phyloP scores from a whole-genome alignment of 225 moss, liverwort and hornwort species.

The Polytrichum formosum region DNA sequence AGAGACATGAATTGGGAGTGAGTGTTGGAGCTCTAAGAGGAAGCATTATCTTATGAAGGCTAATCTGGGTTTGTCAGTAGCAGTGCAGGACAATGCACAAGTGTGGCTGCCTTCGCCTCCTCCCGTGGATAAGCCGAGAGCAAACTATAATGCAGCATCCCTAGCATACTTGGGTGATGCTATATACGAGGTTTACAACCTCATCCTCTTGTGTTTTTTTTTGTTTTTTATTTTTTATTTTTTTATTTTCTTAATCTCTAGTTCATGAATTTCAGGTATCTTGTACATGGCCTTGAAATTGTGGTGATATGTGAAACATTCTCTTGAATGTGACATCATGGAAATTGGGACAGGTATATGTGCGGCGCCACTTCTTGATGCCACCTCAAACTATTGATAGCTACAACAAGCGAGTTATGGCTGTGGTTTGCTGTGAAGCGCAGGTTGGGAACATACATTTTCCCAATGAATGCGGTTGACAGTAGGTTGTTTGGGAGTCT shows the following conservation, averaged over 20 bases:
- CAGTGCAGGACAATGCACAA: slow-evolving; percentile 41
- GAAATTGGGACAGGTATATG: slow-evolving; percentile 67
- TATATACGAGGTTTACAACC: slow-evolving; percentile 75
- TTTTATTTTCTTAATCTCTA: neutral
- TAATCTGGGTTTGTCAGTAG: slow-evolving; percentile 12
- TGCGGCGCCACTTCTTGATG: slow-evolving; percentile 84
- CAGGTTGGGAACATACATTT: slow-evolving; percentile 50
- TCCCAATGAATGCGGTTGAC: neutral
- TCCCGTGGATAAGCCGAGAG: slow-evolving; percentile 69
- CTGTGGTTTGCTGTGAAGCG: slow-evolving; percentile 95
- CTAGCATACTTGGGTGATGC: slow-evolving; percentile 95
- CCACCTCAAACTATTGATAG: slow-evolving; percentile 89
- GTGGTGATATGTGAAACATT: neutral
- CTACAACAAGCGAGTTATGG: slow-evolving; percentile 82
- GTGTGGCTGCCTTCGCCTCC: slow-evolving; percentile 85
- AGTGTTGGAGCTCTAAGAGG: neutral
- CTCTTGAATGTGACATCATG: slow-evolving; percentile 11
- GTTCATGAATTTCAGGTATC: neutral
- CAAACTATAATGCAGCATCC: slow-evolving; percentile 91
- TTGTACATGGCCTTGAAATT: no score
- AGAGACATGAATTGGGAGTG: neutral
- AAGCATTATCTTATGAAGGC: no score
- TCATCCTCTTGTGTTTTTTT: neutral
- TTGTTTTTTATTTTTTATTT: neutral
- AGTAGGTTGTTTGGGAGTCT: neutral